Percentiles rank a stretch among this genome's conserved stretches.
Evolutionary conservation across 2,329 filamentous ascomycete species (phyloP).

Genomic region (Fusarium duplospermum): DNA sequence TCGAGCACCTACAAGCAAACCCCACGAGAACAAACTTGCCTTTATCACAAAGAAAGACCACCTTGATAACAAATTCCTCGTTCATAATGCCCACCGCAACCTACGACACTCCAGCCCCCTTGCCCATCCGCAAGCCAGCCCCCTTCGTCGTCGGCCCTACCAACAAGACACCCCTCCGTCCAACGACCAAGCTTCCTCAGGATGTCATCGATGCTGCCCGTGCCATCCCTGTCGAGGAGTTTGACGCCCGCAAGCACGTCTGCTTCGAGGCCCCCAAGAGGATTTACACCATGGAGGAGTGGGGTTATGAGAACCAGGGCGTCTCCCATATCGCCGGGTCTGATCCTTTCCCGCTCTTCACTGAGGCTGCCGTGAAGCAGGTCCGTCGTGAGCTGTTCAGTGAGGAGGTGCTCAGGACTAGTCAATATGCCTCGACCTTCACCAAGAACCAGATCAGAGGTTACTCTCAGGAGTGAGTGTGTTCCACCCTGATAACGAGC

Average conservation of each 20-base stretch:
- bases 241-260: conserved; percentile 68
- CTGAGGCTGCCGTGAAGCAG: conserved; percentile 67
- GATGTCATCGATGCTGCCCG: conserved; percentile 17
- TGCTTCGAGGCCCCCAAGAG: conserved; percentile 62
- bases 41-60: not conserved
- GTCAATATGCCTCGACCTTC: conserved; percentile 59
- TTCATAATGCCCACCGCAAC: conserved; percentile 11
- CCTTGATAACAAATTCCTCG: not conserved
- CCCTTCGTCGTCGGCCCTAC: conserved; percentile 46
- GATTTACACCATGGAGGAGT: conserved; percentile 70
- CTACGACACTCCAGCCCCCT: not conserved
- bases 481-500: no score
- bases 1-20: not conserved
- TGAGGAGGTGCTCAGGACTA: conserved; percentile 66
- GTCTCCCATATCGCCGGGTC: conserved; percentile 73
- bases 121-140: conserved; percentile 23
- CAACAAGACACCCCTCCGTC: conserved; percentile 44
- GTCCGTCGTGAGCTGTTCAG: conserved; percentile 73
- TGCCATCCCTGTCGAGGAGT: conserved; percentile 43
- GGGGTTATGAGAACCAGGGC: conserved; percentile 67
- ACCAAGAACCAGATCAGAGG: conserved; percentile 68
- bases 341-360: conserved; percentile 73
- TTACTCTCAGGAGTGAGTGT: conserved; percentile 58
- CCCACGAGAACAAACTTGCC: not conserved
- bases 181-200: conserved; percentile 28